Evolutionary conservation across 805 yeast species (phyloP).

Genomic region (Tetrapisispora nanseiensis): DNA sequence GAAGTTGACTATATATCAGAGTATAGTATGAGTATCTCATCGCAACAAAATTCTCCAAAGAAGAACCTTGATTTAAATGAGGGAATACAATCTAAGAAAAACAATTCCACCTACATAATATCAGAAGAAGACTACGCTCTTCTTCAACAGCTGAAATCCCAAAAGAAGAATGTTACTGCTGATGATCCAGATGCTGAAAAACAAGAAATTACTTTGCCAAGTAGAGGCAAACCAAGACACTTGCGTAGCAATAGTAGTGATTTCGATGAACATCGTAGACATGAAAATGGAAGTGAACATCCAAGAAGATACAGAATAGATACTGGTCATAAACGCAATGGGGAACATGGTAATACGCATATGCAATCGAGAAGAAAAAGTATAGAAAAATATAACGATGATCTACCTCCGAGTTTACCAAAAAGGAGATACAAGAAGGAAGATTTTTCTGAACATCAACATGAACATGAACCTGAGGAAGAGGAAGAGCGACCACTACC

Average conservation of each 20-base stretch:
- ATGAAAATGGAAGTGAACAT: not conserved
- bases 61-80: not conserved
- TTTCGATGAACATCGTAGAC: not conserved
- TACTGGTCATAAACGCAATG: too few species aligned
- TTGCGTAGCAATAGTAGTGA: not conserved
- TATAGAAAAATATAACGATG: not conserved
- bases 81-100: not conserved
- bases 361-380: not conserved
- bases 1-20: slow-evolving; percentile 24
- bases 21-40: slow-evolving; percentile 19
- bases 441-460: not conserved
- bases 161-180: not conserved
- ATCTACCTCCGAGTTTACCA: slow-evolving; percentile 1
- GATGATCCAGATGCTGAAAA: not conserved
- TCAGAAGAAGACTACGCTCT: slow-evolving; percentile 25
- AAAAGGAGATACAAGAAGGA: not conserved
- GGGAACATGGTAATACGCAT: not conserved
- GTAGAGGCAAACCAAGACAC: slow-evolving; percentile 21
- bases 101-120: slow-evolving; percentile 10
- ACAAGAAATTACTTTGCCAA: slow-evolving; percentile 8
- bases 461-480: not conserved
- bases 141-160: slow-evolving; percentile 14
- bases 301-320: not conserved
- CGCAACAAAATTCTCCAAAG: slow-evolving; percentile 9
- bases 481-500: slow-evolving; percentile 5